Conservation (phyloP, 306 rosid species). For the Calophaca sinica region DNA sequence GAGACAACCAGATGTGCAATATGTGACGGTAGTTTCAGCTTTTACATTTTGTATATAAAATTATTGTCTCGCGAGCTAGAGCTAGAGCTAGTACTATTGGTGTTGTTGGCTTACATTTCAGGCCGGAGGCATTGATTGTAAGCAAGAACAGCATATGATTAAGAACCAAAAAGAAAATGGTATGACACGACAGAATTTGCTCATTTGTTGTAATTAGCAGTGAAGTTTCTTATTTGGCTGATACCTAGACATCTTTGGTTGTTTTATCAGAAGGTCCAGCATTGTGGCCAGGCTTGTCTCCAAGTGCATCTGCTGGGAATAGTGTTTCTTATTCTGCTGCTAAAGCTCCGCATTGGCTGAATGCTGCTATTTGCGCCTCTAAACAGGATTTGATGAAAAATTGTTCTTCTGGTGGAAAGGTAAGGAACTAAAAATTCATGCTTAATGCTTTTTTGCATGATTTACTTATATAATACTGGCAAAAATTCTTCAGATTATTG, state of each 20-base stretch:
- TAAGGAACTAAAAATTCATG: slow-evolving; percentile 28
- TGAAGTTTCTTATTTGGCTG: slow-evolving; percentile 22
- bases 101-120: slow-evolving; percentile 43
- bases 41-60: neutral
- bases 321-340: slow-evolving; percentile 43
- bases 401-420: slow-evolving; percentile 47
- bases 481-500: neutral
- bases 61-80: slow-evolving; percentile 23
- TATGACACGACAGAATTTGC: slow-evolving; percentile 39
- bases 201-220: slow-evolving; percentile 8
- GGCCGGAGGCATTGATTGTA: slow-evolving; percentile 49
- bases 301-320: slow-evolving; percentile 23
- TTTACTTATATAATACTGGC: neutral
- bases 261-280: slow-evolving; percentile 42
- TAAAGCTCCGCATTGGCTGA: slow-evolving; percentile 42
- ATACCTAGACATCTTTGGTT: slow-evolving; percentile 22
- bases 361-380: slow-evolving; percentile 42
- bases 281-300: slow-evolving; percentile 50
- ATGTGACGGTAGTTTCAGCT: slow-evolving; percentile 56
- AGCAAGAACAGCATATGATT: slow-evolving; percentile 46
- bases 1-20: slow-evolving; percentile 49
- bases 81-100: slow-evolving; percentile 3
- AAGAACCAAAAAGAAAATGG: slow-evolving; percentile 57
- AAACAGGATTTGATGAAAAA: slow-evolving; percentile 44
- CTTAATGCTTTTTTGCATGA: slow-evolving; percentile 19